Conservation (phyloP, 306 rosid species). For the Arachis stenosperma region DNA sequence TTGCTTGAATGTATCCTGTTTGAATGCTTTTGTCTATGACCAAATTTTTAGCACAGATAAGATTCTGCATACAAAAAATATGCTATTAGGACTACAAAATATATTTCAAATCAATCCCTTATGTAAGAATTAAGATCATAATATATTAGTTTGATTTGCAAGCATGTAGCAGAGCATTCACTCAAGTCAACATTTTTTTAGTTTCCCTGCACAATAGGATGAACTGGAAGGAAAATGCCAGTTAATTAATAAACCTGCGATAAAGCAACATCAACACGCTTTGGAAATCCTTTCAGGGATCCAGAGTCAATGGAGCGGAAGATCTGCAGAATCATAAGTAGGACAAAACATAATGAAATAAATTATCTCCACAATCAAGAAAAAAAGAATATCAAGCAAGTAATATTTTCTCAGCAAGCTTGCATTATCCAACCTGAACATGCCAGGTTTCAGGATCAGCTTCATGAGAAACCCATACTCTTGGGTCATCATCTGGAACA, state of each 20-base stretch:
- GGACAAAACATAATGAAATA: conserved; percentile 20
- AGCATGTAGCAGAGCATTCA: conserved; percentile 25
- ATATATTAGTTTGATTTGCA: conserved; percentile 32
- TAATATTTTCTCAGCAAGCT: conserved; percentile 28
- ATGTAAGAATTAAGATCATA: conserved; percentile 23
- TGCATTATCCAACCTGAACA: conserved; percentile 75
- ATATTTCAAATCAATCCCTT: conserved; percentile 24
- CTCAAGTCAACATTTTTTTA: conserved; percentile 27
- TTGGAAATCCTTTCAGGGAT: conserved; percentile 92
- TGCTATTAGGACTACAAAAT: conserved; percentile 31
- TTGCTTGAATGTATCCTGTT: conserved; percentile 87
- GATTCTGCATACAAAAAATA: conserved; percentile 66
- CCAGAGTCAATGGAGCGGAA: conserved; percentile 95
- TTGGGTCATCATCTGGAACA: conserved; percentile 69
- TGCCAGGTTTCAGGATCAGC: conserved; percentile 85
- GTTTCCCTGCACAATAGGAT: conserved; percentile 29
- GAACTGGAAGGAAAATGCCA: conserved; percentile 21
- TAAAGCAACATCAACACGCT: conserved; percentile 44
- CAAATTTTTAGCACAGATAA: conserved; percentile 71
- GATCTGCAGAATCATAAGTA: conserved; percentile 57
- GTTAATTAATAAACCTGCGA: conserved; percentile 51
- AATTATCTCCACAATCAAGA: conserved; percentile 26
- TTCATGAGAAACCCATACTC: conserved; percentile 58
- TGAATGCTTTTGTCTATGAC: conserved; percentile 91
- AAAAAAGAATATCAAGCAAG: conserved; percentile 22